Evolutionary conservation across 352 stramenopile species (phyloP), one percentile per base, ranked within the genome.

Genomic region (Globisporangium heterothallicum): DNA sequence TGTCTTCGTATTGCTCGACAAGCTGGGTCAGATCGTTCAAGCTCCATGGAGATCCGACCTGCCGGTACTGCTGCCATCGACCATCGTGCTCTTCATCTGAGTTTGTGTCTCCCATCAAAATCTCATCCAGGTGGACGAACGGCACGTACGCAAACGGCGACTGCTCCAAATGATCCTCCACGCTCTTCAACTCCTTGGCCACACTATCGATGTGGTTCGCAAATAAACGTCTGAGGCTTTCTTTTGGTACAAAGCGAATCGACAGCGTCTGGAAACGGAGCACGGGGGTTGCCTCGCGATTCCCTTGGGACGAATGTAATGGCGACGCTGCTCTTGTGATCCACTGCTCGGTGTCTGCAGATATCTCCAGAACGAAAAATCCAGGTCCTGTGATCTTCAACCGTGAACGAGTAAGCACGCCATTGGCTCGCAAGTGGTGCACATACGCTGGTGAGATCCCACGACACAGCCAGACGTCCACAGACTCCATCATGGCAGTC

Each of bases 381-480:
- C 65, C 65, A 22, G 65, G 61, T 2, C 58, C 52, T 10, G 5
- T 32, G 35, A 74, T 61, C 2, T 49, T 5, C 13, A 73, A n/a
- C 7, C 49, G 44, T 29, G 34, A 41, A 22, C 47, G 21, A 22
- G 22, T 52, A n/a, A 48, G 42, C 6, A 19, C 38, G 9, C 25
- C 25, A 5, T 45, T 51, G 16, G 24, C 3, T 38, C 16, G 27
- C 6, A 73, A 44, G 18, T 74, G 65, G 12, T 18, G 19, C 29
- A 63, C 46, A 22, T 60, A 78, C 12, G 43, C 26, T 8, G 58
- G 66, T 0, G 58, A 66, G 18, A 75, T 57, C 3, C 59, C 50
- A 13, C 40, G 61, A 35, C 66, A 75, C 6, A 75, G 54, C 57
- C 66, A 75, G 3, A 78, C 24, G 32, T 75, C 60, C 2, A 78